A percentile compares a stretch with the other conserved stretches of the same genome.
Evolutionary conservation across 129 eudicot genomes (phyloP).

Genomic region (Calendula officinalis): DNA sequence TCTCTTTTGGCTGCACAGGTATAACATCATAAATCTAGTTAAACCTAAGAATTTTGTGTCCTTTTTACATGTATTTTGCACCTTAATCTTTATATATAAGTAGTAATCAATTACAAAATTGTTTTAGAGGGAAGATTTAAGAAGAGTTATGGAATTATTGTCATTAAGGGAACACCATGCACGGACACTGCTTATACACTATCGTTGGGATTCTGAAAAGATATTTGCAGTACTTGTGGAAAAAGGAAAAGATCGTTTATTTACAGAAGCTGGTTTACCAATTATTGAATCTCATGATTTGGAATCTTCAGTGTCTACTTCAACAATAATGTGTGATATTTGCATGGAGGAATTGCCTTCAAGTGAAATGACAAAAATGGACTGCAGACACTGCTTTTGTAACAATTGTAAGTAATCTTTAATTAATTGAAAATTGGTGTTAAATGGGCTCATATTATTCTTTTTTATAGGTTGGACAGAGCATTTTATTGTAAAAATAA

Average conservation of each 20-base stretch:
- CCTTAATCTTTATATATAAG: constrained; percentile 5
- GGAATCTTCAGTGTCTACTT: constrained; percentile 44
- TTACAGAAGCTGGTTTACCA: constrained; percentile 76
- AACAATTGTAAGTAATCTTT: constrained; percentile 63
- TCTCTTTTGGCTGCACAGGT: constrained; percentile 98
- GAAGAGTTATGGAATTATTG: constrained; percentile 73
- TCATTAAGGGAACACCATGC: constrained; percentile 91
- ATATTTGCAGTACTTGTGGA: constrained; percentile 74
- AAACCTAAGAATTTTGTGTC: neutral
- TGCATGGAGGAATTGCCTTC: constrained; percentile 83
- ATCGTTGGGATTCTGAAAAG: constrained; percentile 89
- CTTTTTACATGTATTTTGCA: constrained; percentile 5
- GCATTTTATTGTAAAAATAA: constrained; percentile 89
- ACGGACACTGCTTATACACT: constrained; percentile 78
- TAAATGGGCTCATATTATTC: constrained; percentile 5
- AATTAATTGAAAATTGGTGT: neutral
- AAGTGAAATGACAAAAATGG: constrained; percentile 71
- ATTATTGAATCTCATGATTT: constrained; percentile 36
- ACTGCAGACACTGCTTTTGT: constrained; percentile 93
- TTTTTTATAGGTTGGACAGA: constrained; percentile 74
- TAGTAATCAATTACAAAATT: constrained; percentile 13
- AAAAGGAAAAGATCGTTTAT: constrained; percentile 67
- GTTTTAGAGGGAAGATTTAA: constrained; percentile 85
- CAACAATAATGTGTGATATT: constrained; percentile 58
- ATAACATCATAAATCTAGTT: constrained; percentile 6